These are phyloP conservation scores for Thelonectria olida DNA, from an alignment of 2,329 filamentous ascomycete genomes.

Conservation along the genomic window DNA sequence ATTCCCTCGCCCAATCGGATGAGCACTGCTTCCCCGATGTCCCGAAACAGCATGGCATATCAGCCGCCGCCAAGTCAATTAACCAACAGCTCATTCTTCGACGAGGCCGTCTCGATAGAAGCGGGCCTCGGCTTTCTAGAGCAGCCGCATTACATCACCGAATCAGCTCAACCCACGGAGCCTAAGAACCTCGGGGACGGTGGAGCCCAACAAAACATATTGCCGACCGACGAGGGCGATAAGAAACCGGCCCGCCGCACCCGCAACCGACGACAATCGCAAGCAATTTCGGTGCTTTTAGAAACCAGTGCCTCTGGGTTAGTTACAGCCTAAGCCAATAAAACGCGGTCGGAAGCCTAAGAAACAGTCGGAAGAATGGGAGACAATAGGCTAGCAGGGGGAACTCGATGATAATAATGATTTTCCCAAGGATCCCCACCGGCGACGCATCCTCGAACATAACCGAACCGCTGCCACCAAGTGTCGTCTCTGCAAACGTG, in stretches of 20 bases:
- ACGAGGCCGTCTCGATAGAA: slow-evolving; percentile 32
- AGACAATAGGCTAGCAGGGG: slow-evolving; percentile 16
- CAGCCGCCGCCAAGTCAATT: slow-evolving; percentile 25
- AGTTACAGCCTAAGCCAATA: slow-evolving; percentile 26
- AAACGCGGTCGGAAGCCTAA: slow-evolving; percentile 39
- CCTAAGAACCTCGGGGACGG: slow-evolving; percentile 1
- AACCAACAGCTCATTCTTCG: slow-evolving; percentile 33
- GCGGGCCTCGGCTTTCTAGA: slow-evolving; percentile 12
- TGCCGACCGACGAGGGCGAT: slow-evolving; percentile 22
- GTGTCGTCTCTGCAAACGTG: slow-evolving; percentile 41
- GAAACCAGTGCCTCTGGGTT: slow-evolving; percentile 2
- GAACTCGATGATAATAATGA: slow-evolving; percentile 8
- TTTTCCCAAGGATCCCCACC: slow-evolving; percentile 33
- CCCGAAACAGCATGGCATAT: slow-evolving; percentile 21
- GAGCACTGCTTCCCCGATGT: slow-evolving; percentile 28
- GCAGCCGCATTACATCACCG: slow-evolving; percentile 22
- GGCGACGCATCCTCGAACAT: slow-evolving; percentile 40
- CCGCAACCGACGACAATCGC: slow-evolving; percentile 23
- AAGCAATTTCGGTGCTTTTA: slow-evolving; percentile 20
- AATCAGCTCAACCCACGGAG: slow-evolving; percentile 16
- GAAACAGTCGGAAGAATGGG: slow-evolving; percentile 22
- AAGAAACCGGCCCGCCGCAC: slow-evolving; percentile 20
- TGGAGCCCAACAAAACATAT: slow-evolving; percentile 1
- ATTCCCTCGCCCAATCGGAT: slow-evolving; percentile 27
- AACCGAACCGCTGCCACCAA: slow-evolving; percentile 44